Evolutionary conservation across 805 yeast species (phyloP), one percentile per base, ranked within the genome.

Genomic region (Suhomyces faveliae): DNA sequence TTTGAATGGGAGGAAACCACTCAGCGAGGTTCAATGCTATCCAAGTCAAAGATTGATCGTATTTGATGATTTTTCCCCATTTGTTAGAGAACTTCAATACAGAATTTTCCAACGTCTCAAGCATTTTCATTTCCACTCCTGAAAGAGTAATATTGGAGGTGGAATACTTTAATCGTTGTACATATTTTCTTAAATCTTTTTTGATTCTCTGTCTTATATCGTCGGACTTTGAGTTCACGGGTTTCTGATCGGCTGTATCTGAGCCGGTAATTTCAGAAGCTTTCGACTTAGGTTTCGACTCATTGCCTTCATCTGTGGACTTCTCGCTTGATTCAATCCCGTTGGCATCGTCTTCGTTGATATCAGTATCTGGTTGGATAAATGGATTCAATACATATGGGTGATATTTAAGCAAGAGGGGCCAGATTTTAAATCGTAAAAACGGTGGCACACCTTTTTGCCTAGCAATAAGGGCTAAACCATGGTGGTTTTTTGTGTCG

Each of bases 1-100:
- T 70, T 12, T 71, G 71, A 33, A 81, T 66, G 1, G 87, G 89
- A 5, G 95, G 91, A 25, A 82, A 77, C 96, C 96, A 90, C 63
- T 89, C 96, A 0, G 96, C 92, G 40, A 91, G 68, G 9, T 89
- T 90, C 25, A 89, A 67, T 0, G 96, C 97, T 15, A 88, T 80
- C 96, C 96, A 90, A 2, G 92, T 77, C 57, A 90, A 73, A 0
- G 95, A 91, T 39, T 85, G 76, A 63, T 89, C 94, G 62, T 91
- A 91, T 55, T 82, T 83, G 46, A 88, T 79, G 48, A 84, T 74
- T 33, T 75, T 73, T 5, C 94, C 91, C 96, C 96, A 90, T 68
- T 88, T 88, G 24, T 66, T 67, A 35, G 87, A 67, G 60, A 91
- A 91, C 48, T 77, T 76, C 39, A 74, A 59, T 12, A 90, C 78